Conservation (phyloP, 2,329 filamentous ascomycete species). For the Tolypocladium album region DNA sequence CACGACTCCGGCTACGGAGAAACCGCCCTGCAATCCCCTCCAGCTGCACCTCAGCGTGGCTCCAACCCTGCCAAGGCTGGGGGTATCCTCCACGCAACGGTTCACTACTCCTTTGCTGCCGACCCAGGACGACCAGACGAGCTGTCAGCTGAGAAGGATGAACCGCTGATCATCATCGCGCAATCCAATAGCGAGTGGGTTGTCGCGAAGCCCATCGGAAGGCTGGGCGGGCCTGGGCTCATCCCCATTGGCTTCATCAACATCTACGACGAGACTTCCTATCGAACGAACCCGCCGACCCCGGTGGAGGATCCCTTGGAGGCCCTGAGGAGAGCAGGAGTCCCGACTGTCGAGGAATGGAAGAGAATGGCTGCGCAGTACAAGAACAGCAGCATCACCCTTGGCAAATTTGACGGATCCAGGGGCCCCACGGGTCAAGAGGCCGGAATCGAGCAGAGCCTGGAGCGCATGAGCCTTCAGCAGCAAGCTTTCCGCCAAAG, state of each 20-base stretch:
- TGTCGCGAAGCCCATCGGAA: conserved; percentile 95
- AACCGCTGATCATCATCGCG: conserved; percentile 96
- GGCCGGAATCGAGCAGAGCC: conserved; percentile 48
- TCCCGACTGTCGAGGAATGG: conserved; percentile 95
- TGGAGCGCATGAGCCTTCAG: conserved; percentile 70
- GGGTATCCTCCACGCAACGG: conserved; percentile 91
- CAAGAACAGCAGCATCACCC: conserved; percentile 95
- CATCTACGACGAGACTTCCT: conserved; percentile 61
- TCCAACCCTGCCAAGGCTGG: conserved; percentile 48
- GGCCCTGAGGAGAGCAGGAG: conserved; percentile 77
- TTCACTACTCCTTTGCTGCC: conserved; percentile 93
- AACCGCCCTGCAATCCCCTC: conserved; percentile 16
- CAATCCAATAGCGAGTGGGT: conserved; percentile 99
- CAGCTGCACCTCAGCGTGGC: conserved; percentile 26
- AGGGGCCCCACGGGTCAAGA: conserved; percentile 28
- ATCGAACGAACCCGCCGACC: conserved; percentile 60
- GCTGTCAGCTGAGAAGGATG: conserved; percentile 85
- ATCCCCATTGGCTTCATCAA: conserved; percentile 97
- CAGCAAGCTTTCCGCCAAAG: conserved; percentile 17
- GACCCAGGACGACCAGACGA: conserved; percentile 74
- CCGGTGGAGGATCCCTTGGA: conserved; percentile 73
- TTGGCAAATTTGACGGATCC: conserved; percentile 75
- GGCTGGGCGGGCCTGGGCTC: conserved; percentile 86
- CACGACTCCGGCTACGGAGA: conserved; percentile 79
- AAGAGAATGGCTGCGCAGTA: conserved; percentile 99